Evolutionary conservation across 1,284 basidiomycete genomes (phyloP).

Genomic region (Caloboletus firmus): DNA sequence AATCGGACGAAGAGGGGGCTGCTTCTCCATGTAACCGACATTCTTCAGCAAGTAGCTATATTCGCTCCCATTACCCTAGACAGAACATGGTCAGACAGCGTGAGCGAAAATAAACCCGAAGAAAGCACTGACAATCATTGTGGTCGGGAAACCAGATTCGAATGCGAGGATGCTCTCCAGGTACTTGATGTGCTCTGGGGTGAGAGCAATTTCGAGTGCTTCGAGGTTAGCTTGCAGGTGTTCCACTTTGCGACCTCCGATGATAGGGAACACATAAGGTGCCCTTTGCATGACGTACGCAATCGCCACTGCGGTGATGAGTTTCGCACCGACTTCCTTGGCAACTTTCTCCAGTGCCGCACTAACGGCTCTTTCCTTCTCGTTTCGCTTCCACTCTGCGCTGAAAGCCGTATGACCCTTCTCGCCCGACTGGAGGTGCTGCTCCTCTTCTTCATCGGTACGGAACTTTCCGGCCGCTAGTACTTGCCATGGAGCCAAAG

Average conservation of each 20-base stretch:
- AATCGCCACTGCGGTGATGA: constrained; percentile 40
- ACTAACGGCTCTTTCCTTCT: constrained; percentile 22
- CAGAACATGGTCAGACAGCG: neutral
- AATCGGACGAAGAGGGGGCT: neutral
- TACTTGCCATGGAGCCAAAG: neutral
- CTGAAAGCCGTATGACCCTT: neutral
- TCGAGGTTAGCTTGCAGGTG: constrained; percentile 50
- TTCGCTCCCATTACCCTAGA: neutral
- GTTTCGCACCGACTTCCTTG: constrained; percentile 18
- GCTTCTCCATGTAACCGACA: neutral
- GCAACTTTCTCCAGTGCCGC: constrained; percentile 3
- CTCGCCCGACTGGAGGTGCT: neutral
- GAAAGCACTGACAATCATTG: constrained; percentile 35
- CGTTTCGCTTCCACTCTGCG: constrained; percentile 30
- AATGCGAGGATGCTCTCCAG: constrained; percentile 44
- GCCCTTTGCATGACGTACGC: constrained; percentile 51
- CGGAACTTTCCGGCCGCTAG: neutral
- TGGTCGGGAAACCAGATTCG: neutral
- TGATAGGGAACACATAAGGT: constrained; percentile 19
- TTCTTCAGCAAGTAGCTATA: neutral
- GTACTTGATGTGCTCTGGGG: constrained; percentile 43
- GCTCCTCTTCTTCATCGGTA: neutral
- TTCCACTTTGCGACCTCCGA: constrained; percentile 53
- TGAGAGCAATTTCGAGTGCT: constrained; percentile 45
- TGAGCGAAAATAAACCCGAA: neutral